Base-by-base conservation (phyloP, 495 filamentous ascomycete genomes). In the Xylaria grammica region DNA sequence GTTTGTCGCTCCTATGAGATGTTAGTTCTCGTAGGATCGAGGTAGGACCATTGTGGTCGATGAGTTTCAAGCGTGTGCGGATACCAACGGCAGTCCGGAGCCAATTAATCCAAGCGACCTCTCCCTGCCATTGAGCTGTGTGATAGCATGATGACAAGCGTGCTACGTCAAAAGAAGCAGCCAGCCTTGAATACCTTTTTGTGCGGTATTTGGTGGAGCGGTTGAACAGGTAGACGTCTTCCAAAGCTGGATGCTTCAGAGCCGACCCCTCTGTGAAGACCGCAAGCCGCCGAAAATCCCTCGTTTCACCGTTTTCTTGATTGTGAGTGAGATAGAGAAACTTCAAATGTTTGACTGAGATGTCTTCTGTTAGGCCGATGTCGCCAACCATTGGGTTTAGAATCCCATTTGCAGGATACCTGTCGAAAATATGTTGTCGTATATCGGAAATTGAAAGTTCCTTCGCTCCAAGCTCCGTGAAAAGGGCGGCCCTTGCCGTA, bases 201-300 rank as follows among this genome's bases (percentile, higher is more conserved):
- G 71, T 48, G 42, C 68, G 55, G 34, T 70, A 71, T 38, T 42
- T 9, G 17, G 68, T 63, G 40, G 53, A 52, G 26, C 67, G 49
- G 13, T 63, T 64, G 24, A 65, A 61, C 15, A 77, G 60, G 38
- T 70, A 67, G 38, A 51, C 4, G 48, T 67, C 48, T 45, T 62
- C 27, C 34, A 40, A 44, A 60, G 26, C 34, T 51, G 66, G 55
- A 48, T 50, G 49, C 36, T 32, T 40, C 34, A 58, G 46, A 19
- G 34, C 49, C 3, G 19, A 26, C 4, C 17, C 15, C 40, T 42
- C 40, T 11, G 40, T 42, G 40, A 42, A 42, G 5, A 42, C 40
- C 15, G 13, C 40, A 26, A 51, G 10, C 9, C 20, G 10, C 27
- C 27, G 4, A 4, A 26, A 26, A 26, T 51, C 48, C 2, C 4